Conservation (phyloP, 1,284 basidiomycete species). For the Wallemia hederae region DNA sequence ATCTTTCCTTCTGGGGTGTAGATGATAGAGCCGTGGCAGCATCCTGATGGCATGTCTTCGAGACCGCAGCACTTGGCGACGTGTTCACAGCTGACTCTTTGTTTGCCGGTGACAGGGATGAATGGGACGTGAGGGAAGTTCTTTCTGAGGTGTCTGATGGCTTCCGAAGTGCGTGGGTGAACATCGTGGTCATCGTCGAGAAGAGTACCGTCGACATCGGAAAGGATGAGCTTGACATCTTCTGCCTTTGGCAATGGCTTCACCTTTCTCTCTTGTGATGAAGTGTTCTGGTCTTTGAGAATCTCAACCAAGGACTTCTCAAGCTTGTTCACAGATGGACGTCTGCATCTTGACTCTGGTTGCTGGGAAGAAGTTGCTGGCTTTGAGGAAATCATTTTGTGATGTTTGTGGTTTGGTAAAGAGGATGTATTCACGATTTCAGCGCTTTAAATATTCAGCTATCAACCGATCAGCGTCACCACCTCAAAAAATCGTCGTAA, state of each 20-base stretch:
- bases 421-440: not conserved
- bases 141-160: constrained; percentile 8
- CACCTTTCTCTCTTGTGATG: not conserved
- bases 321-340: not conserved
- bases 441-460: too few species aligned
- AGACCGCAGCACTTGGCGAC: constrained; percentile 5
- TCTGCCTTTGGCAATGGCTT: constrained; percentile 5
- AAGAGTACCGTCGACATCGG: constrained; percentile 8
- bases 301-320: not conserved
- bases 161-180: constrained; percentile 7
- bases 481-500: too few species aligned
- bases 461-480: not conserved
- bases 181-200: constrained; percentile 10
- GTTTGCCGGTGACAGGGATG: constrained; percentile 10
- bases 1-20: constrained; percentile 9
- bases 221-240: constrained; percentile 8
- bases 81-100: constrained; percentile 8
- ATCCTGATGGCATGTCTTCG: constrained; percentile 7
- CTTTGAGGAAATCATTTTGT: not conserved
- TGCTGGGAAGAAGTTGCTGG: not conserved
- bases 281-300: constrained; percentile 1
- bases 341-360: not conserved
- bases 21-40: constrained; percentile 10
- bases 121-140: constrained; percentile 8
- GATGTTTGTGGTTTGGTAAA: not conserved